A percentile compares a stretch with the other conserved stretches of the same genome.
Conservation (phyloP, 192 early-diverging fungal species). For the Coemansia sp. region DNA sequence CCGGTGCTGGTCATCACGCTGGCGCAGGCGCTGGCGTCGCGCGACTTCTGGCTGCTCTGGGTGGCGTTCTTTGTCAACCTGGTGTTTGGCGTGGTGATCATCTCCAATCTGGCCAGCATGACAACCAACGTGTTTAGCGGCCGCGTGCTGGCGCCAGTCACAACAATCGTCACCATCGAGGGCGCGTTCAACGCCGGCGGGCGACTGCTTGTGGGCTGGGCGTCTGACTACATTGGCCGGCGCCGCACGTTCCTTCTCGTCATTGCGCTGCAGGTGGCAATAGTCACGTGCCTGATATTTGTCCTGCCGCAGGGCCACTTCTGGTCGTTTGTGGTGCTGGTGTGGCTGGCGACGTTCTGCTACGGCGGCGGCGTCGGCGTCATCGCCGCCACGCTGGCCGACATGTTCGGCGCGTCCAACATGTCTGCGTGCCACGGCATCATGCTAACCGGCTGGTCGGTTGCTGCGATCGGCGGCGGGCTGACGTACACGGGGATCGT, state of each 20-base stretch:
- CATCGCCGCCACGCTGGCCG: slow-evolving; percentile 72
- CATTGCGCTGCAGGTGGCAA: slow-evolving; percentile 59
- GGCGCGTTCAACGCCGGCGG: slow-evolving; percentile 63
- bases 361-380: slow-evolving; percentile 78
- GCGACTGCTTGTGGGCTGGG: slow-evolving; percentile 57
- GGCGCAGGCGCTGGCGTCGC: slow-evolving; percentile 57
- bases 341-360: slow-evolving; percentile 66
- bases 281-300: slow-evolving; percentile 60
- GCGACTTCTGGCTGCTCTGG: slow-evolving; percentile 63
- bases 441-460: slow-evolving; percentile 75
- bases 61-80: slow-evolving; percentile 65
- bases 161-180: slow-evolving; percentile 60
- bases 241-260: slow-evolving; percentile 67
- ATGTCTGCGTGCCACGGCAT: slow-evolving; percentile 72
- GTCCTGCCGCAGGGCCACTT: slow-evolving; percentile 58
- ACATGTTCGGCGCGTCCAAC: slow-evolving; percentile 81
- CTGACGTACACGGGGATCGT: slow-evolving; percentile 67
- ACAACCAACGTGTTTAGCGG: slow-evolving; percentile 58
- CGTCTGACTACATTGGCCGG: slow-evolving; percentile 63
- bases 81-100: slow-evolving; percentile 62
- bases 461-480: slow-evolving; percentile 71
- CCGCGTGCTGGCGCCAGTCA: slow-evolving; percentile 28
- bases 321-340: slow-evolving; percentile 60
- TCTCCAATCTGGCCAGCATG: slow-evolving; percentile 65
- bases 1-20: slow-evolving; percentile 57